Base-by-base conservation (phyloP, 2,329 filamentous ascomycete genomes). In the Neopestalotiopsis rosae region DNA sequence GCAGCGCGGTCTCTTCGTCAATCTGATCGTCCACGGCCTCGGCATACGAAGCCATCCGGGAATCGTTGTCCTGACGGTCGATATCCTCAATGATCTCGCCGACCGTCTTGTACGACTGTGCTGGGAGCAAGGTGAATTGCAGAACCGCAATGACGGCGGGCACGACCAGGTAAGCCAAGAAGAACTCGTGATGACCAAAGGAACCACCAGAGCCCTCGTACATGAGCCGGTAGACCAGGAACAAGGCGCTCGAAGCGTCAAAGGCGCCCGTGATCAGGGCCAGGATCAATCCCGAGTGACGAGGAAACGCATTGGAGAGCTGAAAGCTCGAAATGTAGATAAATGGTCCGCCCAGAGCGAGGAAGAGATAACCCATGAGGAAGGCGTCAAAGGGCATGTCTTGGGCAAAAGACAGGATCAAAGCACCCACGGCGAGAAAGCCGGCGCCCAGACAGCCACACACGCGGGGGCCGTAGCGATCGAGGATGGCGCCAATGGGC, bases 321-420 rank as follows among this genome's bases (percentile, higher is more conserved):
- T 96, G 93, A 79, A 95, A 95, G 3, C 91, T 92, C 9, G 92
- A 91, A 68, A 96, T 93, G 79, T 94, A 96, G 65, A 93, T 88
- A 74, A 94, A 95, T 2, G 93, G 92, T 0, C 93, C 94, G 24
- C 93, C 94, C 1, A 95, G 85, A 0, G 93, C 92, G 7, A 96
- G 85, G 67, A 94, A 89, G 28, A 95, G 83, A 78, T 95, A 95
- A 17, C 92, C 93, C 5, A 89, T 83, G 24, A 94, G 87, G 75
- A 92, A 91, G 17, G 88, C 93, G 81, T 98, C 95, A 71, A 95
- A 91, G 0, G 89, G 87, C 2, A 94, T 73, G 9, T 85, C 78
- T 69, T 83, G 79, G 28, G 90, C 91, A 74, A 91, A 91, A 1
- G 91, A 91, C 81, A 97, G 91, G 17, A 94, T 82, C 1, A 92